Conservation (phyloP, 2,329 filamentous ascomycete species). For the Cladosporium cucumerinum region DNA sequence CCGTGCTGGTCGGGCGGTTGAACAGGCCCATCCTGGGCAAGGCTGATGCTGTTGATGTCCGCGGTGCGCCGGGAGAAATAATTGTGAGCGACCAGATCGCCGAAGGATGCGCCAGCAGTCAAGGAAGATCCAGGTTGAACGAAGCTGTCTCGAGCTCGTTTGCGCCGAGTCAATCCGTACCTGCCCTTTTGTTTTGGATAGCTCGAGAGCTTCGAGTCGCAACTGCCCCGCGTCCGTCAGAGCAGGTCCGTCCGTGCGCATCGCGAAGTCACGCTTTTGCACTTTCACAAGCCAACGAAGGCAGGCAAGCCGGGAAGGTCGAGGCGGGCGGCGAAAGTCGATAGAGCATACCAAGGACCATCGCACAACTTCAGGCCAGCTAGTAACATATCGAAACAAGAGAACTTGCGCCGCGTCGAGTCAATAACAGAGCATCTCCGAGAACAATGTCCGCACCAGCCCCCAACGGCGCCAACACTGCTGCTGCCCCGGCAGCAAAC, state of each 20-base stretch:
- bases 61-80: no score
- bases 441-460: slow-evolving; percentile 58
- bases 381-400: neutral
- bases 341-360: neutral
- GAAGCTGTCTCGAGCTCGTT: neutral
- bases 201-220: neutral
- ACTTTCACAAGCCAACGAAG: neutral
- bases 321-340: slow-evolving; percentile 3
- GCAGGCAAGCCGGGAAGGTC: neutral
- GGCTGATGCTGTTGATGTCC: neutral
- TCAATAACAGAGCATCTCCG: neutral
- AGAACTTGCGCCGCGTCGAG: neutral
- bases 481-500: slow-evolving; percentile 55
- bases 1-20: slow-evolving; percentile 29
- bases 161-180: neutral
- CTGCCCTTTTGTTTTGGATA: neutral
- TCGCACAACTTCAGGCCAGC: neutral
- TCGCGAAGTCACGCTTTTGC: slow-evolving; percentile 1
- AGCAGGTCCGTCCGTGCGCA: neutral
- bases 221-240: neutral
- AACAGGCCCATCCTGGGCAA: slow-evolving; percentile 30
- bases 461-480: slow-evolving; percentile 8
- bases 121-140: neutral
- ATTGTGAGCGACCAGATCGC: neutral
- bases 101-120: neutral